Evolutionary conservation across 1,284 basidiomycete species (phyloP).

Genomic region (Inonotus obliquus): DNA sequence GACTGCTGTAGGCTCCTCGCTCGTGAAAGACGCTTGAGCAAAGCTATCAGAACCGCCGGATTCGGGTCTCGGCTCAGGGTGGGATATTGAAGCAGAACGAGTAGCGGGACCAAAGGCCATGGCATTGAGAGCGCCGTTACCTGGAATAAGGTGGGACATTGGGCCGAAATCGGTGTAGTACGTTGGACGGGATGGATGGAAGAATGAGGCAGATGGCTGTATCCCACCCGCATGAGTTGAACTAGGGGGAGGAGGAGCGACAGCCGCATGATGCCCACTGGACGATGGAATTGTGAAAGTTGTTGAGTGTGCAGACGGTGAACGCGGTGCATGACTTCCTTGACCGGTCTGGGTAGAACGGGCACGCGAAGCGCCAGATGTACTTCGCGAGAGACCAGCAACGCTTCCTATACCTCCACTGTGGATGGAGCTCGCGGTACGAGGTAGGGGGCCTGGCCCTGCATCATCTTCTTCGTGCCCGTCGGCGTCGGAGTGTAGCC

Average conservation of each 20-base stretch:
- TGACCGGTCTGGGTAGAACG: constrained; percentile 1
- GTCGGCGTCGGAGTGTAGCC: not conserved
- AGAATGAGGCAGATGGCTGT: constrained; percentile 69
- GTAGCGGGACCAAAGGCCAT: constrained; percentile 24
- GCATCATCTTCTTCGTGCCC: constrained; percentile 1
- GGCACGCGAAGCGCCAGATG: constrained; percentile 10
- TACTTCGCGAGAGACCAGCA: constrained; percentile 6
- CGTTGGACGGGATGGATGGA: constrained; percentile 57
- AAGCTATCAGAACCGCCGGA: constrained; percentile 17
- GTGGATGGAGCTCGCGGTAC: constrained; percentile 11
- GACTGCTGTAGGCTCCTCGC: constrained; percentile 2
- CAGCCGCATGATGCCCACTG: constrained; percentile 4
- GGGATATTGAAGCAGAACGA: constrained; percentile 21
- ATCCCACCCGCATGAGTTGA: constrained; percentile 68
- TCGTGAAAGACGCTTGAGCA: constrained; percentile 16
- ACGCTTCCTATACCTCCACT: not conserved
- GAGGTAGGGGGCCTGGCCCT: constrained; percentile 16
- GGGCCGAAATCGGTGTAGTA: constrained; percentile 32
- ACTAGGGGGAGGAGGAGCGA: constrained; percentile 18
- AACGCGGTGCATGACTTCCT: constrained; percentile 12
- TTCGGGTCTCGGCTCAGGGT: constrained; percentile 11
- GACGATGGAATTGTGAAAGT: constrained; percentile 10
- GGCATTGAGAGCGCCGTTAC: not conserved
- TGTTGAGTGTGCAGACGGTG: constrained; percentile 10
- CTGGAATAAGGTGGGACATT: constrained; percentile 33